Conservation (phyloP, 805 yeast species). For the Candida ascalaphidarum region DNA sequence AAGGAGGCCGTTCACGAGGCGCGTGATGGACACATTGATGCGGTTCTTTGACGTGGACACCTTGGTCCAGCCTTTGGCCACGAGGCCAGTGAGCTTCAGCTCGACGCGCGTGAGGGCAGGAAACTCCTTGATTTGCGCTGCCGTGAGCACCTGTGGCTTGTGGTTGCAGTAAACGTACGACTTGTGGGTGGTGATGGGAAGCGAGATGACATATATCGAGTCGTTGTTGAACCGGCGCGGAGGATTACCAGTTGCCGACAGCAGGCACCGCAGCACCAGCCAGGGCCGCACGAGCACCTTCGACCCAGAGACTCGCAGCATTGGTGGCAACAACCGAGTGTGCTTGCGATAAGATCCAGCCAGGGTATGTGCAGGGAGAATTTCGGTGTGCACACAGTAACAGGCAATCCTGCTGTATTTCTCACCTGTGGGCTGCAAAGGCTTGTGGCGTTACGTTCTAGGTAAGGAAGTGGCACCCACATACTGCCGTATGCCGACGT, state of each 20-base stretch:
- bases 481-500: no score
- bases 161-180: constrained; percentile 67
- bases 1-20: constrained; percentile 42
- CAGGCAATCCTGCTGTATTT: no score
- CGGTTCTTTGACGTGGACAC: constrained; percentile 45
- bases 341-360: background rate
- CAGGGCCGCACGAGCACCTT: background rate
- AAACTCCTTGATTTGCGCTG: constrained; percentile 15
- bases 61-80: constrained; percentile 53
- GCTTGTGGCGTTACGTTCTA: no score
- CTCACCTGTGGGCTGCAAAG: no score
- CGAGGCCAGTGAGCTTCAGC: constrained; percentile 38
- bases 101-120: constrained; percentile 36
- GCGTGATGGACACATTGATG: constrained; percentile 54
- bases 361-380: no score
- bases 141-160: constrained; percentile 18
- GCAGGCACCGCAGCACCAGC: background rate
- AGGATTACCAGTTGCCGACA: background rate
- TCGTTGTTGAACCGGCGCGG: constrained; percentile 13
- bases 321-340: no score
- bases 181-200: constrained; percentile 60
- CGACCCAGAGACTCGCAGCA: no score
- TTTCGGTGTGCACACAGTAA: no score
- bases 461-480: no score
- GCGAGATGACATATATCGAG: constrained; percentile 54